Evolutionary conservation across 2,329 filamentous ascomycete species (phyloP), one percentile per base, ranked within the genome.

Genomic region (Xylaria sp.): DNA sequence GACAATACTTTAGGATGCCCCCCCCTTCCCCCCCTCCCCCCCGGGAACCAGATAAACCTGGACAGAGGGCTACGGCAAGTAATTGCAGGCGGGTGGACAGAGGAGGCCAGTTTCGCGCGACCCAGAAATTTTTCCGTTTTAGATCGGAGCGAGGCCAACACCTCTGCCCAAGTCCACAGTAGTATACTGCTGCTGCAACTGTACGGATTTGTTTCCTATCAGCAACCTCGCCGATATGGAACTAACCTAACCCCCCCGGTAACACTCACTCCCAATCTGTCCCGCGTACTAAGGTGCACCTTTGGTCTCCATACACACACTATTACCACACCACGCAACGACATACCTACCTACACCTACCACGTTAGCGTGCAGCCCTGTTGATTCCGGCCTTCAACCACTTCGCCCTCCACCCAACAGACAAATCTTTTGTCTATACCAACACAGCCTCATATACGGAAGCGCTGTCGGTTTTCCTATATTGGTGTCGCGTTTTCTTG

Each of bases 21-120:
- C 45, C 63, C 56, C 28, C n/a, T n/a, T n/a, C n/a, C n/a, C 34
- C 10, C 10, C 45, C 63, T 46, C 28, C 34, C 10, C 10, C 45
- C 63, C 56, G 20, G 39, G 41, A 48, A 43, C 41, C 48, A 48
- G 57, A 55, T 28, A 65, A 55, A 20, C 18, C 48, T 18, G 56
- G 63, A 10, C 18, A 32, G 34, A 52, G 59, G 50, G 10, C 23
- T 28, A 18, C 36, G 23, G n/a, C 10, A 25, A 18, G 25, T 34
- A 34, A 59, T 30, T 34, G 34, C 43, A 57, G 59, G 53, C 34
- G 3, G 43, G 45, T 48, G 41, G 48, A 48, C 61, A 67, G 57
- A 72, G 66, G 64, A 45, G n/a, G 18, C 41, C 34, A 73, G 66
- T 70, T 71, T 72, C 36, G 52, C 61, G 70, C 70, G 71, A 71